A percentile compares a stretch with the other conserved stretches of the same genome.
Conservation (phyloP, 768 basidiomycete species). For the Naganishia randhawae region DNA sequence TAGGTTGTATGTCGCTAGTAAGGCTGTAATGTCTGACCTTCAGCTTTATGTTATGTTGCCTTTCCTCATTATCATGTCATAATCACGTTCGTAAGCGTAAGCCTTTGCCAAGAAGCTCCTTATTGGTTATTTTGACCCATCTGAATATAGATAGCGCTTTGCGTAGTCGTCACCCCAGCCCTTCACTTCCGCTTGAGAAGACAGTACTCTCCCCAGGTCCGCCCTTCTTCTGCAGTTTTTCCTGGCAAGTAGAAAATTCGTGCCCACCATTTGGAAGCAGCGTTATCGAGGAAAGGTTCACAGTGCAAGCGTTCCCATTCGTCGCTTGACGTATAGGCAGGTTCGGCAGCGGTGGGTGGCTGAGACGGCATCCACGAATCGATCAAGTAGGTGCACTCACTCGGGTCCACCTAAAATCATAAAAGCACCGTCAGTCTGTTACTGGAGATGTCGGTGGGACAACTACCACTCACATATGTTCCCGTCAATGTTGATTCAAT, state of each 20-base stretch:
- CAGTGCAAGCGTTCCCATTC: constrained; percentile 82
- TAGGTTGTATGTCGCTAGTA: neutral
- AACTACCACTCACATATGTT: constrained; percentile 64
- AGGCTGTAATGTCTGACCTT: no score
- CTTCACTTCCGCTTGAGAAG: constrained; percentile 59
- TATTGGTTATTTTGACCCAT: no score
- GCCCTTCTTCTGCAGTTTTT: constrained; percentile 62
- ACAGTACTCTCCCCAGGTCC: constrained; percentile 87
- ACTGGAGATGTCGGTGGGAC: constrained; percentile 12
- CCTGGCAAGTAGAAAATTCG: constrained; percentile 79
- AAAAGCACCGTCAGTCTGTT: constrained; percentile 2
- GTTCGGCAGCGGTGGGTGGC: constrained; percentile 60
- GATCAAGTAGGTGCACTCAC: constrained; percentile 81
- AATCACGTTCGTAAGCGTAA: no score
- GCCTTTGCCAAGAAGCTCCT: no score
- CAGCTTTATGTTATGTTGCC: no score
- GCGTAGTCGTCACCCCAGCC: no score
- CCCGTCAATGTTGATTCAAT: constrained; percentile 61
- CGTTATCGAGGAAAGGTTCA: constrained; percentile 75
- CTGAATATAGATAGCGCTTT: no score
- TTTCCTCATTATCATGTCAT: no score
- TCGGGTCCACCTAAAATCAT: constrained; percentile 61
- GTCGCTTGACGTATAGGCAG: constrained; percentile 64
- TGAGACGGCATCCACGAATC: constrained; percentile 81
- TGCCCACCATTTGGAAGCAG: constrained; percentile 67